Base-by-base conservation (phyloP, 805 yeast genomes). In the Pichia kluyveri region DNA sequence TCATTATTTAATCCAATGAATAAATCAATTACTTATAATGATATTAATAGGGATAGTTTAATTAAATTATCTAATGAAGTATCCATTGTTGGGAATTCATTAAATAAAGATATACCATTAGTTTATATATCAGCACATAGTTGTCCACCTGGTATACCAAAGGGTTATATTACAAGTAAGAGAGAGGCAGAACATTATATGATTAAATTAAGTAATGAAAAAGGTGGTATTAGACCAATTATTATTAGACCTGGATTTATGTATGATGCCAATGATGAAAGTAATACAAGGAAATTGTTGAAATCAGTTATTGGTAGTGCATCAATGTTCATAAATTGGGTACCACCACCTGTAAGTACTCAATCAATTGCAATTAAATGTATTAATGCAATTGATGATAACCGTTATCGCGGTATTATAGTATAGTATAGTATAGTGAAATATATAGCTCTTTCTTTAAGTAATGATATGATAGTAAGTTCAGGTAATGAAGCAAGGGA, bases 211-310 rank as follows among this genome's bases (percentile, higher is more conserved):
- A 67, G 23, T 19, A 19, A 19, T 3, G 23, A 19, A 19, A 19
- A 19, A 19, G 23, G 76, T 19, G 66, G 69, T n/a, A 60, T 86
- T 26, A 72, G 91, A 48, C 69, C 83, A 0, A 77, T 89, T 2
- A 61, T 84, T 15, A 52, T 86, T 65, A 72, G 96, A 51, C 96
- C 96, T 0, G 95, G 95, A 0, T 79, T 88, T 56, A 81, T 89
- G 89, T 84, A 68, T 58, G 95, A 86, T 59, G 77, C 71, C 37
- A 53, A 57, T 8, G 54, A 49, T 15, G 56, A 59, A 32, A 67
- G 67, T 43, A 18, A 40, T 8, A 37, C 43, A 18, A 34, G 42
- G 15, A 45, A 38, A 17, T 17, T 38, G 14, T 56, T 64, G 27
- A 64, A 86, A 48, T 64, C 68, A 12, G 48, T 67, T 1, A 51